A percentile compares a stretch with the other conserved stretches of the same genome.
These are phyloP conservation scores for Fraxinus velutina DNA, from an alignment of 305 asterid species.

Conservation along the genomic window DNA sequence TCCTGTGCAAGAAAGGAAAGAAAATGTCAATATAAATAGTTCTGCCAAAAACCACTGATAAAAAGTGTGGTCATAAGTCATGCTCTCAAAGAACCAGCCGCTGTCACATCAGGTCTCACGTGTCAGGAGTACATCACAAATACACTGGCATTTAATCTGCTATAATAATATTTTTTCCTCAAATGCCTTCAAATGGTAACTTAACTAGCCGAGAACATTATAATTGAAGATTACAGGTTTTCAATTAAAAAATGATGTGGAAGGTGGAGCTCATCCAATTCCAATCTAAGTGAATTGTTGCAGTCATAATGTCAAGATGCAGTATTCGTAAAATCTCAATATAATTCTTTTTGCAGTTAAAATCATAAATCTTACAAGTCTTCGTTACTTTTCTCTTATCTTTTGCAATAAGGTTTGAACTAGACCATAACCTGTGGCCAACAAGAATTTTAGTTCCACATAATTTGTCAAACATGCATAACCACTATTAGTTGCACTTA, in stretches of 20 bases:
- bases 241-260: neutral
- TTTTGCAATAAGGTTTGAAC: slow-evolving; percentile 1
- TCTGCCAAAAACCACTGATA: slow-evolving; percentile 10
- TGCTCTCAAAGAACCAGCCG: neutral
- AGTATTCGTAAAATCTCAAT: neutral
- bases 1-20: slow-evolving; percentile 49
- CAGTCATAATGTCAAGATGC: neutral
- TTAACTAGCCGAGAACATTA: neutral
- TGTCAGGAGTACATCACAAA: neutral
- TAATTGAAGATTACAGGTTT: neutral
- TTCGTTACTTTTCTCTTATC: neutral
- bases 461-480: neutral
- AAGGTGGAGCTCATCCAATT: neutral
- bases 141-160: neutral
- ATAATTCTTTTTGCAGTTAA: neutral
- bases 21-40: slow-evolving; percentile 7
- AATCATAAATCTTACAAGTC: neutral
- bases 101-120: neutral
- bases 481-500: neutral
- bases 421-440: neutral
- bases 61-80: slow-evolving; percentile 7
- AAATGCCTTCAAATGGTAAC: slow-evolving; percentile 1
- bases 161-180: neutral
- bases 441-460: slow-evolving; percentile 3
- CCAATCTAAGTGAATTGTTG: neutral